A percentile compares a stretch with the other conserved stretches of the same genome.
Evolutionary conservation across 805 yeast species (phyloP).

Genomic region (Schwanniomyces yamadae): DNA sequence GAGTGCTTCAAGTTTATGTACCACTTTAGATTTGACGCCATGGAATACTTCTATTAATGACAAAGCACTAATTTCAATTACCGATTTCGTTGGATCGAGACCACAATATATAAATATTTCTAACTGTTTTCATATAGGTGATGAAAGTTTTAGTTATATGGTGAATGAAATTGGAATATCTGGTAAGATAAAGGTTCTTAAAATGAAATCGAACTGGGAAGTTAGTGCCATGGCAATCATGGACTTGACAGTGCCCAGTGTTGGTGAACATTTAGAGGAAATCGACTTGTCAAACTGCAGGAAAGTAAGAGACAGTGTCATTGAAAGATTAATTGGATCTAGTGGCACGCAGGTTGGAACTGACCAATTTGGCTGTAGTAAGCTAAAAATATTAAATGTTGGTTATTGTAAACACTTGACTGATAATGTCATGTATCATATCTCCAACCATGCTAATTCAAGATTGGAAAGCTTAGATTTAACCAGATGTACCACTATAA

Average conservation of each 20-base stretch:
- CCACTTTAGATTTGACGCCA: conserved; percentile 53
- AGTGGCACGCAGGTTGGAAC: conserved; percentile 8
- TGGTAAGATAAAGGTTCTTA: conserved; percentile 54
- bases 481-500: conserved; percentile 75
- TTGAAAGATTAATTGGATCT: conserved; percentile 64
- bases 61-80: conserved; percentile 52
- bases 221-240: conserved; percentile 78
- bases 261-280: conserved; percentile 57
- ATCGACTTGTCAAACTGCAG: conserved; percentile 72
- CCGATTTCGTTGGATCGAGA: conserved; percentile 69
- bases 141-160: conserved; percentile 69
- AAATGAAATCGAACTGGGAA: conserved; percentile 74
- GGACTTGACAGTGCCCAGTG: conserved; percentile 68
- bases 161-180: conserved; percentile 69
- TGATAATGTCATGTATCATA: conserved; percentile 62
- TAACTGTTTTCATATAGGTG: conserved; percentile 75
- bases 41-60: conserved; percentile 66
- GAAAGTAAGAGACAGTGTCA: conserved; percentile 68
- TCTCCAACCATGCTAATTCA: conserved; percentile 57
- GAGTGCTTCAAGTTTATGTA: conserved; percentile 53
- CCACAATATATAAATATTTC: conserved; percentile 62
- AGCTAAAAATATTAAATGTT: conserved; percentile 51
- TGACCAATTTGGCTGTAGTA: conserved; percentile 51
- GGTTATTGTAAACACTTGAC: conserved; percentile 79
- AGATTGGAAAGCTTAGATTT: conserved; percentile 57